phyloP scores from a whole-genome alignment of 495 filamentous ascomycete species.

The Rhypophila decipiens region DNA sequence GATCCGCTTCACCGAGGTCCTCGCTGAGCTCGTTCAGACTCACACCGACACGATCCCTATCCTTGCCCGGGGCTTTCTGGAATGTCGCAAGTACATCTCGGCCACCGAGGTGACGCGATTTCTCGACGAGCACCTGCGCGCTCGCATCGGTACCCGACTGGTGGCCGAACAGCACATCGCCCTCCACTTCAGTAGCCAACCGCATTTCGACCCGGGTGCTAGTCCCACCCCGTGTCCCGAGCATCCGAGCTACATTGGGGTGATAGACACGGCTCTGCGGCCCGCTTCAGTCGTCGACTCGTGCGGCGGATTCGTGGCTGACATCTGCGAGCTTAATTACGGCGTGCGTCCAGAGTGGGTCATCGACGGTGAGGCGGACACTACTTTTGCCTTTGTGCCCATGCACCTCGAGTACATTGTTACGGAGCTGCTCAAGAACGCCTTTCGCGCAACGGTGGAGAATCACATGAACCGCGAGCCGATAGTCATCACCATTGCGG shows the following conservation, averaged over 20 bases:
- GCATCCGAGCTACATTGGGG: slow-evolving; percentile 77
- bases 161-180: slow-evolving; percentile 97
- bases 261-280: slow-evolving; percentile 86
- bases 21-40: slow-evolving; percentile 88
- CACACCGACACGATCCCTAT: slow-evolving; percentile 91
- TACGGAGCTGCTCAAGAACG: slow-evolving; percentile 93
- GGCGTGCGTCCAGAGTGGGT: slow-evolving; percentile 76
- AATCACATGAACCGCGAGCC: slow-evolving; percentile 69
- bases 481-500: slow-evolving; percentile 86
- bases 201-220: slow-evolving; percentile 49
- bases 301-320: slow-evolving; percentile 84
- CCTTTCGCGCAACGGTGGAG: slow-evolving; percentile 89
- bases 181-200: slow-evolving; percentile 75
- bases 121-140: slow-evolving; percentile 88
- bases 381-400: slow-evolving; percentile 83
- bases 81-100: slow-evolving; percentile 81
- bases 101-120: slow-evolving; percentile 77
- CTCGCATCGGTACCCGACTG: slow-evolving; percentile 86
- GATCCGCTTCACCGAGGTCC: slow-evolving; percentile 79
- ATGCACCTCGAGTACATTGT: slow-evolving; percentile 96
- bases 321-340: slow-evolving; percentile 95
- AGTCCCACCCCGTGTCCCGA: slow-evolving; percentile 41
- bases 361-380: slow-evolving; percentile 75
- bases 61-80: slow-evolving; percentile 84
- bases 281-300: slow-evolving; percentile 71